These are phyloP conservation scores for Penicillium verrucosum DNA, from an alignment of 2,329 filamentous ascomycete species.

Conservation along the genomic window DNA sequence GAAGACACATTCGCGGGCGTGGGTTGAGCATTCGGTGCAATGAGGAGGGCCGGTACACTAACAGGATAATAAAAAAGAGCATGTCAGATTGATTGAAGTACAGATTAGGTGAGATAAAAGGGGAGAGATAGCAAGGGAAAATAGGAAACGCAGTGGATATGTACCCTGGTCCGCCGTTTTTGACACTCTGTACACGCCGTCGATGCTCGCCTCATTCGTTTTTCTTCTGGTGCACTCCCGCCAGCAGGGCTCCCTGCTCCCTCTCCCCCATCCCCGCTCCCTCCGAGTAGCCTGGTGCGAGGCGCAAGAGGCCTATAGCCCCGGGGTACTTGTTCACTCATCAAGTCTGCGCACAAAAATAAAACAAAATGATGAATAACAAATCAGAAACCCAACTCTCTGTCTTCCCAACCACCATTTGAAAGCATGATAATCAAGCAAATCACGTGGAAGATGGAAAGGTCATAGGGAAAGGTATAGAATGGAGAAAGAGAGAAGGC, in stretches of 20 bases:
- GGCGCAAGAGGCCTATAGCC: constrained; percentile 34
- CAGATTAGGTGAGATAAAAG: neutral
- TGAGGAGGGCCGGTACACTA: constrained; percentile 32
- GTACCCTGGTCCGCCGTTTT: constrained; percentile 38
- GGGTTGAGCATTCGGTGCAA: constrained; percentile 35
- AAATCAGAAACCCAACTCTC: constrained; percentile 2
- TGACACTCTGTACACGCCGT: constrained; percentile 40
- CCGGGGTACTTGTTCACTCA: constrained; percentile 29
- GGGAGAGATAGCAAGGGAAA: neutral
- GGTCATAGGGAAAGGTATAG: constrained; percentile 4
- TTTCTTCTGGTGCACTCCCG: constrained; percentile 25
- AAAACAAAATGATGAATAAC: neutral
- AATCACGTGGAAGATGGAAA: neutral
- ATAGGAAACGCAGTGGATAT: neutral
- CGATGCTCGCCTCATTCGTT: constrained; percentile 35
- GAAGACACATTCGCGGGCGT: constrained; percentile 34
- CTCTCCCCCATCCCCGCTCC: constrained; percentile 10
- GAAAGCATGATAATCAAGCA: constrained; percentile 9
- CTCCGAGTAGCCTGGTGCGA: constrained; percentile 18
- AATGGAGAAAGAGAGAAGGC: constrained; percentile 3
- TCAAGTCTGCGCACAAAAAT: constrained; percentile 5
- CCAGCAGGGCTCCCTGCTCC: constrained; percentile 17
- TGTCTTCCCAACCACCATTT: neutral
- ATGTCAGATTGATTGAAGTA: constrained; percentile 7
- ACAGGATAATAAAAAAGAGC: constrained; percentile 5